Evolutionary conservation across 2,329 filamentous ascomycete genomes (phyloP).

Genomic region (Arachnopeziza araneosa): DNA sequence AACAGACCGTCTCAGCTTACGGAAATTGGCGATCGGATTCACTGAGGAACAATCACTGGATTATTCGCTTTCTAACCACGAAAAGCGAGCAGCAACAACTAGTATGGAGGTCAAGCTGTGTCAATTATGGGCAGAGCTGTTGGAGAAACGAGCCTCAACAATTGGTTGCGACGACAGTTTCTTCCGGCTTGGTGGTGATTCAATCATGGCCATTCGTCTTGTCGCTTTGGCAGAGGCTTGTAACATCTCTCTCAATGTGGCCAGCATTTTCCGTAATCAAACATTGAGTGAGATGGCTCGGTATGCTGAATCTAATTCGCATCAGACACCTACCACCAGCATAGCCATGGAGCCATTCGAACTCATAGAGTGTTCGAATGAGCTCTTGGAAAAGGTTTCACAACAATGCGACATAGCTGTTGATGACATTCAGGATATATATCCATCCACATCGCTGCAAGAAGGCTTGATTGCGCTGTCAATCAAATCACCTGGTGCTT

Average conservation of each 20-base stretch:
- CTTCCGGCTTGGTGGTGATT: conserved; percentile 32
- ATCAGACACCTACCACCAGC: too few relatives aligned
- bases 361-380: too few relatives aligned
- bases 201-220: conserved; percentile 34
- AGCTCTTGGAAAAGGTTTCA: too few relatives aligned
- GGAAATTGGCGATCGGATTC: neutral
- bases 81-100: neutral
- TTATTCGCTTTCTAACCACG: neutral
- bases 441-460: neutral
- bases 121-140: conserved; percentile 12
- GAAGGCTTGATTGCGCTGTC: neutral
- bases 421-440: neutral
- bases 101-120: neutral
- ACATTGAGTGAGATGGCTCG: neutral
- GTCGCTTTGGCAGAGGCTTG: conserved; percentile 22
- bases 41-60: neutral
- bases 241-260: neutral
- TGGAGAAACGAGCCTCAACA: conserved; percentile 18
- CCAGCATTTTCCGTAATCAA: neutral
- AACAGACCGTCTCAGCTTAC: conserved; percentile 7
- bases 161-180: conserved; percentile 30
- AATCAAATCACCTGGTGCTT: neutral
- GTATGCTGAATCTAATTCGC: too few relatives aligned
- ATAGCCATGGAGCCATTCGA: too few relatives aligned
- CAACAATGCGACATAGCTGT: too few relatives aligned